phyloP scores from a whole-genome alignment of 2,329 filamentous ascomycete species.

The Oidium heveae region DNA sequence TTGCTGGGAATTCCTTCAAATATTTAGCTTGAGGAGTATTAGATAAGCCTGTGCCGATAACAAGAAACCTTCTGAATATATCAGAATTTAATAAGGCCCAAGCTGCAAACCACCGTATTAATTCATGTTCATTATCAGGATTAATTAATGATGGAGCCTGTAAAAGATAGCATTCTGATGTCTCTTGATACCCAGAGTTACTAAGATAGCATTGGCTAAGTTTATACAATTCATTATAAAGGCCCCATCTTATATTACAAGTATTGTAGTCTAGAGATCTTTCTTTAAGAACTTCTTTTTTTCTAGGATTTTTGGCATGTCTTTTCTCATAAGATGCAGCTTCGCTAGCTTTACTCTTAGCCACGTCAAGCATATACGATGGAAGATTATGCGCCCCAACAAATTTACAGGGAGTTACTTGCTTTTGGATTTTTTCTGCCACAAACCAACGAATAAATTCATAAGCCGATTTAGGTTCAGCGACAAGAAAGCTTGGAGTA shows the following conservation, averaged over 20 bases:
- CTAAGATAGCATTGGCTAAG: constrained; percentile 3
- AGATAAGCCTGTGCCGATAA: constrained; percentile 19
- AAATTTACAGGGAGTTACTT: constrained; percentile 6
- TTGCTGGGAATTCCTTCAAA: neutral
- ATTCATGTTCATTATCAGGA: constrained; percentile 32
- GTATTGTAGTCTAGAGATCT: constrained; percentile 7
- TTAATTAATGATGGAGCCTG: constrained; percentile 24
- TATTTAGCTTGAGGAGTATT: neutral
- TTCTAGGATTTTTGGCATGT: constrained; percentile 7
- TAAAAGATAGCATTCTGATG: constrained; percentile 16
- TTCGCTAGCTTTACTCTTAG: constrained; percentile 9
- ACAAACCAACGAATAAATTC: constrained; percentile 20
- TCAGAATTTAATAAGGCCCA: constrained; percentile 27
- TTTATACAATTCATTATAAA: constrained; percentile 5
- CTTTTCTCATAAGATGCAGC: constrained; percentile 6
- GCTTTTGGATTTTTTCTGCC: constrained; percentile 1
- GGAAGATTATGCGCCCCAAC: constrained; percentile 8
- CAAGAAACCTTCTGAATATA: constrained; percentile 26
- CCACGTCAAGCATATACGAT: constrained; percentile 12
- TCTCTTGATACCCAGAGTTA: constrained; percentile 3
- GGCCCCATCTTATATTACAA: constrained; percentile 8
- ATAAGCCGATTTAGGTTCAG: constrained; percentile 18
- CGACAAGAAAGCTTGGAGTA: constrained; percentile 24
- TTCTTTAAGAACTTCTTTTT: constrained; percentile 5
- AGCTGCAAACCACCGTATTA: constrained; percentile 36